phyloP scores from a whole-genome alignment of 2,329 filamentous ascomycete species.

The Myotisia sp. region DNA sequence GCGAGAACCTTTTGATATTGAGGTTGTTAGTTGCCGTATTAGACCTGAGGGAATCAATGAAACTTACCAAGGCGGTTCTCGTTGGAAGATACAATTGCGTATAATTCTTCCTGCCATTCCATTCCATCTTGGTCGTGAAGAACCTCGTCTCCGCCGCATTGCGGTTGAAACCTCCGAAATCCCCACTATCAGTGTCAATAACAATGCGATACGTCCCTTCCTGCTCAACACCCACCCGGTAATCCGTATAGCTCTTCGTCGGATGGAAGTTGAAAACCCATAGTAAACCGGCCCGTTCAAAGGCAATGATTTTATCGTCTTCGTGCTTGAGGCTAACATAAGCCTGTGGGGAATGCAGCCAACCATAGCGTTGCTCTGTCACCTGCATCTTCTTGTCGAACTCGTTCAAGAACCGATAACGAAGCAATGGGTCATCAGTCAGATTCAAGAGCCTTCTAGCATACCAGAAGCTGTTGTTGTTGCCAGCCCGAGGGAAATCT shows the following conservation, averaged over 20 bases:
- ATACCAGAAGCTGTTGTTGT: constrained; percentile 88
- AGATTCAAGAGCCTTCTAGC: constrained; percentile 88
- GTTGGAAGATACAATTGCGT: constrained; percentile 81
- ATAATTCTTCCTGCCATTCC: constrained; percentile 85
- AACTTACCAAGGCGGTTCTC: constrained; percentile 63
- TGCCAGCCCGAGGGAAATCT: constrained; percentile 89
- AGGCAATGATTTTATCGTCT: constrained; percentile 84
- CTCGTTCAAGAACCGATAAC: constrained; percentile 82
- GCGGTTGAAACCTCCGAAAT: constrained; percentile 65
- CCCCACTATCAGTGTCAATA: constrained; percentile 62
- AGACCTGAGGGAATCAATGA: not conserved
- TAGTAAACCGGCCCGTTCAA: constrained; percentile 76
- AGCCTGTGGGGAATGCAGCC: constrained; percentile 73
- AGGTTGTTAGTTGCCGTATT: constrained; percentile 1
- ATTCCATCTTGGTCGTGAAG: constrained; percentile 79
- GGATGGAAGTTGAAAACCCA: constrained; percentile 97
- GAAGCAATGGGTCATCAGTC: constrained; percentile 67
- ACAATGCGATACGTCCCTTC: constrained; percentile 77
- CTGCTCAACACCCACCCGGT: constrained; percentile 74
- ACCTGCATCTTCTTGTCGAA: constrained; percentile 89
- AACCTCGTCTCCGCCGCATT: constrained; percentile 70
- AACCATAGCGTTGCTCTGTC: constrained; percentile 76
- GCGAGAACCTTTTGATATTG: constrained; percentile 38
- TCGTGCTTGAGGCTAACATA: constrained; percentile 93
- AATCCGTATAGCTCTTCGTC: constrained; percentile 72